phyloP scores from a whole-genome alignment of 805 yeast species.

The Torulaspora indica region DNA sequence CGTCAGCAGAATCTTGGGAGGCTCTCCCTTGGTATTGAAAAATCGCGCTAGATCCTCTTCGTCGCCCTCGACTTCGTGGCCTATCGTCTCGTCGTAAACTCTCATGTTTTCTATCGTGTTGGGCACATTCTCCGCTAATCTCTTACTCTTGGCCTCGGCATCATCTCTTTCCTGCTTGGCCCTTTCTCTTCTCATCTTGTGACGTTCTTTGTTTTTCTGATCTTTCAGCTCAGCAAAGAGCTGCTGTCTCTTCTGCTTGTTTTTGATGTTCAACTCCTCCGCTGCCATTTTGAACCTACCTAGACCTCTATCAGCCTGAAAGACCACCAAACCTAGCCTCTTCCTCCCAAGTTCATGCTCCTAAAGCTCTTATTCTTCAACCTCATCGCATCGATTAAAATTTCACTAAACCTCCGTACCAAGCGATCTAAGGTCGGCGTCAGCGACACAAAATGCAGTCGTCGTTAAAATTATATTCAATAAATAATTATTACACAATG shows the following conservation, averaged over 20 bases:
- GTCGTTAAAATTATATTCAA: background rate
- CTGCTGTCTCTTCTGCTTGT: constrained; percentile 76
- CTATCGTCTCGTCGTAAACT: constrained; percentile 80
- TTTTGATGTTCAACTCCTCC: constrained; percentile 48
- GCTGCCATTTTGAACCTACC: constrained; percentile 28
- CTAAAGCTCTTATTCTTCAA: background rate
- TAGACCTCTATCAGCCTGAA: background rate
- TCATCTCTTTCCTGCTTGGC: constrained; percentile 83
- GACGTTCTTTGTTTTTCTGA: constrained; percentile 70
- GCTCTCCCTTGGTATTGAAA: constrained; percentile 54
- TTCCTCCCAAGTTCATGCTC: too few relatives aligned
- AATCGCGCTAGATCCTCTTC: constrained; percentile 32
- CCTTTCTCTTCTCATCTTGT: constrained; percentile 69
- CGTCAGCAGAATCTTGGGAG: constrained; percentile 86
- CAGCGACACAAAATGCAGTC: background rate
- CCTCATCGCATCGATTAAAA: constrained; percentile 15
- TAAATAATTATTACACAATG: constrained; percentile 1
- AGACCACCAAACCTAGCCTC: too few relatives aligned
- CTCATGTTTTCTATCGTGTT: constrained; percentile 79
- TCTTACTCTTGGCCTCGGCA: constrained; percentile 75
- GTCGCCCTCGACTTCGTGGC: constrained; percentile 40
- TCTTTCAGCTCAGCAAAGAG: constrained; percentile 69
- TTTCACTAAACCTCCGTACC: constrained; percentile 5
- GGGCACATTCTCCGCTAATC: constrained; percentile 73
- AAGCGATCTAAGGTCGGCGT: background rate